Base-by-base conservation (phyloP, 176 grass and related monocot genomes). In the Lolium multiflorum region DNA sequence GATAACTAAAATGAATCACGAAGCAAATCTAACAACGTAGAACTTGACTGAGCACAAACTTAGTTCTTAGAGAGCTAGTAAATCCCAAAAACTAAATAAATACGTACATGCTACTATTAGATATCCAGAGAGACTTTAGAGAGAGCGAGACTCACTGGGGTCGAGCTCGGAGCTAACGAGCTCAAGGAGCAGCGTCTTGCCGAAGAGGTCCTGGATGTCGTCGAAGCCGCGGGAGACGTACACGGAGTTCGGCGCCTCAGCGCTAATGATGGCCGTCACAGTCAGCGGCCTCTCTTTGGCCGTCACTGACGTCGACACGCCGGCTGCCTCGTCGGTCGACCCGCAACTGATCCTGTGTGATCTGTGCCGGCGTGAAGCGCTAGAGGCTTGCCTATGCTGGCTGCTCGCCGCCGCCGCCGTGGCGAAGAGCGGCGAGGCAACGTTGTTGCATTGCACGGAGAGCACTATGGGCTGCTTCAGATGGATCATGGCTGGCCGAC, bases 81-180 rank as follows among this genome's bases (percentile, higher is more conserved):
- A 28, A 28, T 28, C 28, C 28, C 28, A 28, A 28, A 28, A 28
- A 28, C 28, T 28, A 28, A 28, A 28, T 28, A 28, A 28, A 28
- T 28, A 28, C 28, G 28, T 2, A 28, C 28, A 28, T 28, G 28
- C 28, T 28, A 3, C 48, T 13, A 3, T 13, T 50, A 50, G 11
- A 13, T 14, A 52, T 15, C 13, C 50, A 58, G 55, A 58, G 18
- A 59, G 28, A 7, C 18, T 60, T 60, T 22, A 21, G 35, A 61
- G 76, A 21, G 21, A 61, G 28, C 28, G 28, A 28, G 28, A 28
- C 28, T 28, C 28, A 28, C 28, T 28, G 28, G 28, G 80, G 84
- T 98, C 91, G 12, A 95, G 80, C 37, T 91, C 93, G 20, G 71
- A 73, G 91, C 95, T 94, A 57, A 95, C 71, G 62, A 98, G 92